phyloP scores from a whole-genome alignment of 495 filamentous ascomycete genomes.

The Usnea hakonensis region DNA sequence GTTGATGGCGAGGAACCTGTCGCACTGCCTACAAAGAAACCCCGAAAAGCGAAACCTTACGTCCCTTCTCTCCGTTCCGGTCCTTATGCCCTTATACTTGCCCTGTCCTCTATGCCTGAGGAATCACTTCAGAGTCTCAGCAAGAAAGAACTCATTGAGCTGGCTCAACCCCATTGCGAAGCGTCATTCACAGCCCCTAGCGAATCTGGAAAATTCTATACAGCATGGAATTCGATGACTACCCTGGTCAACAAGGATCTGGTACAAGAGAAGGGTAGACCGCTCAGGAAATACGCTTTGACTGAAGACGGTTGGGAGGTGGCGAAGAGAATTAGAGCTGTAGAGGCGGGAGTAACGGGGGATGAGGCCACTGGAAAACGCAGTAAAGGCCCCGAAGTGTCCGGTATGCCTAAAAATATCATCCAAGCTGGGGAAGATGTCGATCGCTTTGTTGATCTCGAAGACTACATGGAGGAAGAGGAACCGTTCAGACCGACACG shows the following conservation, averaged over 20 bases:
- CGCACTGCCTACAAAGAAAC: conserved; percentile 48
- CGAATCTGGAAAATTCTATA: conserved; percentile 64
- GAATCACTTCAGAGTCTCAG: conserved; percentile 50
- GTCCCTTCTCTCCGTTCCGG: conserved; percentile 66
- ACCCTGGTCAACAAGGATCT: conserved; percentile 66
- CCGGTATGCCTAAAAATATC: neutral
- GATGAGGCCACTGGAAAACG: neutral
- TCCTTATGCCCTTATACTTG: conserved; percentile 65
- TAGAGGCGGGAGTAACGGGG: neutral
- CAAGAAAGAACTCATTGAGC: conserved; percentile 60
- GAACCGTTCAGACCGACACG: neutral
- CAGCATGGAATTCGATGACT: conserved; percentile 83
- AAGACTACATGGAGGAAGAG: neutral
- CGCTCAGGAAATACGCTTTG: conserved; percentile 58
- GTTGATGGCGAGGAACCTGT: conserved; percentile 28
- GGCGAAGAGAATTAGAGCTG: conserved; percentile 55
- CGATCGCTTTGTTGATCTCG: conserved; percentile 4
- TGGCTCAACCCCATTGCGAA: conserved; percentile 66
- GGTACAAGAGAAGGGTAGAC: conserved; percentile 63
- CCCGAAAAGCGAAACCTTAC: conserved; percentile 59
- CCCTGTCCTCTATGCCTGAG: conserved; percentile 53
- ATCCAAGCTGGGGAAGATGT: neutral
- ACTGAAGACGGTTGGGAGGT: conserved; percentile 78
- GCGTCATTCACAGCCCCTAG: conserved; percentile 62
- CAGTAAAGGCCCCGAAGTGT: neutral